A percentile compares a stretch with the other conserved stretches of the same genome.
phyloP scores from a whole-genome alignment of 2,329 filamentous ascomycete genomes.

The Aspergillus fijiensis region DNA sequence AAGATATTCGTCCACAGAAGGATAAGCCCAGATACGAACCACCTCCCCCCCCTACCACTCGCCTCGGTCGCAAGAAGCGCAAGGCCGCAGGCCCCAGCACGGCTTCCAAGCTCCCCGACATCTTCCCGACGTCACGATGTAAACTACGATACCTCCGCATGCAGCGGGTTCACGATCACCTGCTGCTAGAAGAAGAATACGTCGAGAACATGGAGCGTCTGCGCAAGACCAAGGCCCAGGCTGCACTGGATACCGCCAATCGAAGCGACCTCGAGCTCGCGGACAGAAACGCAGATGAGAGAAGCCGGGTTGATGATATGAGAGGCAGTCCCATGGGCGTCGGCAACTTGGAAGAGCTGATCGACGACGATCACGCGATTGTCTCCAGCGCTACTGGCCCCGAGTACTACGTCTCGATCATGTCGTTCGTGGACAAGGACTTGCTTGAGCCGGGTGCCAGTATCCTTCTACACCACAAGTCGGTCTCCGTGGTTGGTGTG shows the following conservation, averaged over 20 bases:
- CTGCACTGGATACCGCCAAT: conserved; percentile 53
- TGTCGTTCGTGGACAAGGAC: conserved; percentile 99
- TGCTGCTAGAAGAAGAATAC: conserved; percentile 95
- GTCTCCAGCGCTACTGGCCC: conserved; percentile 96
- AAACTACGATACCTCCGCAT: conserved; percentile 95
- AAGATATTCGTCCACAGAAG: conserved; percentile 62
- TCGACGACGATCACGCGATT: conserved; percentile 98
- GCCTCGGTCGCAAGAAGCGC: conserved; percentile 98
- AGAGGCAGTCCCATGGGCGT: conserved; percentile 98
- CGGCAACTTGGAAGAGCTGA: conserved; percentile 95
- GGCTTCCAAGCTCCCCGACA: conserved; percentile 87
- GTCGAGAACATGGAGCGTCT: conserved; percentile 98
- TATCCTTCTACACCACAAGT: conserved; percentile 95
- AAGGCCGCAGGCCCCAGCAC: conserved; percentile 90
- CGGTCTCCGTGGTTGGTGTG: conserved; percentile 94
- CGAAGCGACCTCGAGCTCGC: conserved; percentile 69
- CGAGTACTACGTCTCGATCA: conserved; percentile 99
- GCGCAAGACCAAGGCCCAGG: conserved; percentile 82
- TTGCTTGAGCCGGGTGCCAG: conserved; percentile 93
- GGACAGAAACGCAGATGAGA: conserved; percentile 91
- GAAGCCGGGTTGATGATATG: conserved; percentile 96
- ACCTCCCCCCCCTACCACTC: conserved; percentile 91
- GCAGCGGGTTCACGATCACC: conserved; percentile 97
- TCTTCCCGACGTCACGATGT: conserved; percentile 95
- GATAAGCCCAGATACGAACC: conserved; percentile 99